These are phyloP conservation scores for Pythium aquatile DNA, from an alignment of 352 stramenopile genomes.

Conservation along the genomic window DNA sequence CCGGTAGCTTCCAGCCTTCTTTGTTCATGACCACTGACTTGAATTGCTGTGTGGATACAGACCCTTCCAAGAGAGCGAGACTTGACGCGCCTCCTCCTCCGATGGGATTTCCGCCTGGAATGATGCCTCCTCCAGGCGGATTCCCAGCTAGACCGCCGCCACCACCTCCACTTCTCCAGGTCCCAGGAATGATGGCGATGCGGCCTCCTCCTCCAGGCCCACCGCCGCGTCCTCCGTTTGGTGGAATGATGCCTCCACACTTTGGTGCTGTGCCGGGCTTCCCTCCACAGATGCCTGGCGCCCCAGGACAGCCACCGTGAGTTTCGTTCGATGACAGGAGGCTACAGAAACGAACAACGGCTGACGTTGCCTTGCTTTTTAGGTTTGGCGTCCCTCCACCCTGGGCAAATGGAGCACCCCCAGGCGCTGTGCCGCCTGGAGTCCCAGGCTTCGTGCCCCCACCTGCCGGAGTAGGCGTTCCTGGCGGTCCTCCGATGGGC, in stretches of 20 bases:
- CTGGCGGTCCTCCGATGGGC: constrained; percentile 7
- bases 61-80: constrained; percentile 45
- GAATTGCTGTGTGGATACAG: background rate
- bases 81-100: constrained; percentile 35
- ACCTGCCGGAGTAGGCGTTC: background rate
- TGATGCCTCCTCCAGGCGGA: constrained; percentile 39
- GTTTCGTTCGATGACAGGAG: background rate
- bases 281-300: constrained; percentile 17
- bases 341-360: background rate
- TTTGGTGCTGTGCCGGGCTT: constrained; percentile 22
- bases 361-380: background rate
- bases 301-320: constrained; percentile 26
- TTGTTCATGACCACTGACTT: background rate
- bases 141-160: constrained; percentile 42
- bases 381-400: constrained; percentile 27
- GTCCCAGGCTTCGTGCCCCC: constrained; percentile 25
- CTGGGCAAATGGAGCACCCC: constrained; percentile 13
- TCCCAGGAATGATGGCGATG: constrained; percentile 49
- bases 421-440: constrained; percentile 12
- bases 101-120: constrained; percentile 46
- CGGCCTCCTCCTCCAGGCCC: constrained; percentile 44
- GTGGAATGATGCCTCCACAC: constrained; percentile 28
- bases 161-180: constrained; percentile 48
- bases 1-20: background rate
- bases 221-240: constrained; percentile 33